Evolutionary conservation across 306 rosid genomes (phyloP).

Genomic region (Pterocarpus santalinus): DNA sequence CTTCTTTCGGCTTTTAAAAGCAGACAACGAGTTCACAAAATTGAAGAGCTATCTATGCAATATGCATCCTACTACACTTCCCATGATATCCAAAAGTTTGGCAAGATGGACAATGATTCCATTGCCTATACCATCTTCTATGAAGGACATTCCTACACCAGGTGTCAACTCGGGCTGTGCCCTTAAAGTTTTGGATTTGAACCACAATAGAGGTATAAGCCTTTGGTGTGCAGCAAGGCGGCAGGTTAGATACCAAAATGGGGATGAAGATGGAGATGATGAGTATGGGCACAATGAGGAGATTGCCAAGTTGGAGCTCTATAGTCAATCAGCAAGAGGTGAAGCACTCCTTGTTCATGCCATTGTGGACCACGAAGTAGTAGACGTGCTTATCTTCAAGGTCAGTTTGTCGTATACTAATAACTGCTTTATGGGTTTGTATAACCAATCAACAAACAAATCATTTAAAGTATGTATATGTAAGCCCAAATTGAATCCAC

Average conservation of each 20-base stretch:
- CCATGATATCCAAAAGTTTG: slow-evolving; percentile 23
- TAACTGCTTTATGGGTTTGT: background rate
- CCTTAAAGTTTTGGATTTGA: slow-evolving; percentile 26
- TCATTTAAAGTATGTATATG: too few relatives aligned
- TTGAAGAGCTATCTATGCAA: slow-evolving; percentile 17
- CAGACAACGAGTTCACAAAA: slow-evolving; percentile 29
- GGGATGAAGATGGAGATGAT: slow-evolving; percentile 54
- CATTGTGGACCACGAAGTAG: slow-evolving; percentile 63
- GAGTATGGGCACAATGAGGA: slow-evolving; percentile 71
- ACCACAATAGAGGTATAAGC: slow-evolving; percentile 26
- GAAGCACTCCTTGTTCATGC: slow-evolving; percentile 87
- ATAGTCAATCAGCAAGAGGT: slow-evolving; percentile 66
- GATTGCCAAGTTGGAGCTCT: slow-evolving; percentile 69
- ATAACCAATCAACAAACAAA: background rate
- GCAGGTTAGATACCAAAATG: slow-evolving; percentile 64
- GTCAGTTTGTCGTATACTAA: slow-evolving; percentile 46
- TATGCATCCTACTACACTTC: slow-evolving; percentile 31
- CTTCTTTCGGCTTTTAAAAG: slow-evolving; percentile 30
- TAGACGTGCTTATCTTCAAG: slow-evolving; percentile 86
- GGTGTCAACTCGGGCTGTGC: slow-evolving; percentile 20
- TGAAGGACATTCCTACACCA: slow-evolving; percentile 5
- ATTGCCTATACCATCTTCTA: slow-evolving; percentile 36
- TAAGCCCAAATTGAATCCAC: background rate
- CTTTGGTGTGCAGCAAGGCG: slow-evolving; percentile 60
- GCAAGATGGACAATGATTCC: slow-evolving; percentile 34